These are phyloP conservation scores for Zostera marina DNA, from an alignment of 116 monocot species.

Conservation along the genomic window DNA sequence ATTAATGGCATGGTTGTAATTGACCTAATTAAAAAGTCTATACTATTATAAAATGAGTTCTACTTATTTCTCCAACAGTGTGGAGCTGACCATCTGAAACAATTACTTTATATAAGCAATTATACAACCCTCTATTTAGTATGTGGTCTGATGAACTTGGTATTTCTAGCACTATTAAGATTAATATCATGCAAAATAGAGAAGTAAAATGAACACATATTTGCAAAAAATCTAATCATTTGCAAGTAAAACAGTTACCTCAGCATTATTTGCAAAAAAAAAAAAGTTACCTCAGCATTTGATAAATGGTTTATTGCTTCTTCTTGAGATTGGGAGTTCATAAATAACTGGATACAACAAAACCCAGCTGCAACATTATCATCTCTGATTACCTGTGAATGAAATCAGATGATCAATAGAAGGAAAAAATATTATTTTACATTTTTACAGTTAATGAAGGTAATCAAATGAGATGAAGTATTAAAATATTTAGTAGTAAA, in stretches of 20 bases:
- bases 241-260: conserved; percentile 19
- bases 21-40: too few relatives aligned
- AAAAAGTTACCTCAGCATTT: conserved; percentile 50
- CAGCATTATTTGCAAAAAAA: conserved; percentile 19
- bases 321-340: conserved; percentile 80
- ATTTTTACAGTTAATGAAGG: neutral
- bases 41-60: too few relatives aligned
- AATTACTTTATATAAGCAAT: too few relatives aligned
- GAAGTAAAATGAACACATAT: too few relatives aligned
- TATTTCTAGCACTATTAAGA: too few relatives aligned
- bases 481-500: neutral
- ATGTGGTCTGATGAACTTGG: too few relatives aligned
- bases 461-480: neutral
- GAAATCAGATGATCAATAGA: neutral
- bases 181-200: too few relatives aligned
- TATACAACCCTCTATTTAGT: too few relatives aligned
- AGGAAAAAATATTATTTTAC: neutral
- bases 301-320: conserved; percentile 86
- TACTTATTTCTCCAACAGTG: too few relatives aligned
- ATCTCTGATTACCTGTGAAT: conserved; percentile 58
- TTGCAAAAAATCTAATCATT: neutral
- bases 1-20: too few relatives aligned
- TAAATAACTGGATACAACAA: conserved; percentile 84
- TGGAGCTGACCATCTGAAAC: too few relatives aligned
- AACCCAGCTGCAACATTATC: conserved; percentile 86